These are phyloP conservation scores for Panaeolus papilionaceus DNA, from an alignment of 768 basidiomycete species.

Conservation along the genomic window DNA sequence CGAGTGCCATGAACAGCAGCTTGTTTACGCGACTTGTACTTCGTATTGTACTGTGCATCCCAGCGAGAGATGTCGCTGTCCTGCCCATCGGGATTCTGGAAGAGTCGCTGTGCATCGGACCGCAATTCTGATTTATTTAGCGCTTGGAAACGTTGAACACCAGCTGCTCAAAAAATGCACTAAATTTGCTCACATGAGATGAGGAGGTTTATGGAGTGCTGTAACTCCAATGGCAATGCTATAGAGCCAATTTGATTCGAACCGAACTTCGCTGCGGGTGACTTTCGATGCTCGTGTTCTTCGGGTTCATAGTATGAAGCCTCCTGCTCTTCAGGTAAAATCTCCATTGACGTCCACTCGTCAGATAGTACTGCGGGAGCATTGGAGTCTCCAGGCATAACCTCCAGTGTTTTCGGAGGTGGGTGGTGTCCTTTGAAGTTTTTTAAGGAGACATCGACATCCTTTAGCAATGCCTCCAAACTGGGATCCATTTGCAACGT, in stretches of 20 bases:
- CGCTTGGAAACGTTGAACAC: slow-evolving; percentile 20
- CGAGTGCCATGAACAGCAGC: slow-evolving; percentile 63
- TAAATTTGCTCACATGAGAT: slow-evolving; percentile 59
- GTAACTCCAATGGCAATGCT: slow-evolving; percentile 74
- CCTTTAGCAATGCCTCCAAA: slow-evolving; percentile 63
- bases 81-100: slow-evolving; percentile 44
- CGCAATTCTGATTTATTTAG: slow-evolving; percentile 69
- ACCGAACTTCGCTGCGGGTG: slow-evolving; percentile 85
- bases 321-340: slow-evolving; percentile 28
- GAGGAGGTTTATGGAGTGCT: slow-evolving; percentile 65
- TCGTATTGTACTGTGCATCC: slow-evolving; percentile 59
- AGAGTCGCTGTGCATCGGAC: slow-evolving; percentile 76
- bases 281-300: slow-evolving; percentile 55
- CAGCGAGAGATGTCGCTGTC: slow-evolving; percentile 47
- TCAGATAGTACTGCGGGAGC: slow-evolving; percentile 20
- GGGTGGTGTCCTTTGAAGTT: slow-evolving; percentile 34
- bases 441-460: slow-evolving; percentile 71
- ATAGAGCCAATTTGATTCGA: slow-evolving; percentile 75
- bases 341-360: slow-evolving; percentile 34
- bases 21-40: slow-evolving; percentile 67
- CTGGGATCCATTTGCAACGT: slow-evolving; percentile 71
- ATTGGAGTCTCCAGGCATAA: slow-evolving; percentile 27
- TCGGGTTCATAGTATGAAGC: slow-evolving; percentile 39
- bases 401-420: slow-evolving; percentile 60
- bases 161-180: neutral